Base-by-base conservation (phyloP, 2,329 filamentous ascomycete genomes). In the Arthrobotrys entomopaga region DNA sequence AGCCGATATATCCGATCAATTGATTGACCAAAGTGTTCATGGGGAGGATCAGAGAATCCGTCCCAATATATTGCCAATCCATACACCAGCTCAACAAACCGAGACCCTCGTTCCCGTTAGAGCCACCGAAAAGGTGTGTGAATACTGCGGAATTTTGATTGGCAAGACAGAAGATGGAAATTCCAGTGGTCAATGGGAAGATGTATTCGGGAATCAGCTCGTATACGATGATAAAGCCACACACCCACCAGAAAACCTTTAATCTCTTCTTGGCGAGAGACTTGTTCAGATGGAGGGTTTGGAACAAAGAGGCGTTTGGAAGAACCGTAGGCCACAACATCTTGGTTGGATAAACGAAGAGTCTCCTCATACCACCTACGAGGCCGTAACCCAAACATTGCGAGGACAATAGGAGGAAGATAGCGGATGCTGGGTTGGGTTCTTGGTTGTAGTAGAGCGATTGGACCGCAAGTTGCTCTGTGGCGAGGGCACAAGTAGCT, bases 91-190 rank as follows among this genome's bases (percentile, higher is more conserved):
- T 80, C n/a, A 84, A 78, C 11, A 84, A 78, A 1, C 83, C 83
- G 0, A 84, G 77, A 10, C 83, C 83, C 74, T 84, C 83, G 69
- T 84, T 83, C 2, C 82, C 82, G 43, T 80, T 80, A 1, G 83
- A 80, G n/a, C 84, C 84, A 2, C 84, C 84, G 72, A 86, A 85
- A n/a, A 85, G 77, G 46, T 84, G 83, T 19, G 83, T 84, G 57
- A 85, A 84, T 4, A 83, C 78, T 0, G 82, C 75, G 61, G 78
- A 84, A 43, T 82, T 78, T 40, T 82, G 80, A 11, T 83, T 81
- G 0, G 84, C 82, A 3, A 85, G 80, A 74, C 84, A 86, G 59
- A 85, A 84, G 24, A 86, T 79, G 6, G 79, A 81, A 15, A 83
- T 76, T 16, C 82, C 82, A 8, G 80, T 82, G 4, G 85, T 78